A percentile compares a stretch with the other conserved stretches of the same genome.
phyloP scores from a whole-genome alignment of 257 asterid species.

The Mentha longifolia region DNA sequence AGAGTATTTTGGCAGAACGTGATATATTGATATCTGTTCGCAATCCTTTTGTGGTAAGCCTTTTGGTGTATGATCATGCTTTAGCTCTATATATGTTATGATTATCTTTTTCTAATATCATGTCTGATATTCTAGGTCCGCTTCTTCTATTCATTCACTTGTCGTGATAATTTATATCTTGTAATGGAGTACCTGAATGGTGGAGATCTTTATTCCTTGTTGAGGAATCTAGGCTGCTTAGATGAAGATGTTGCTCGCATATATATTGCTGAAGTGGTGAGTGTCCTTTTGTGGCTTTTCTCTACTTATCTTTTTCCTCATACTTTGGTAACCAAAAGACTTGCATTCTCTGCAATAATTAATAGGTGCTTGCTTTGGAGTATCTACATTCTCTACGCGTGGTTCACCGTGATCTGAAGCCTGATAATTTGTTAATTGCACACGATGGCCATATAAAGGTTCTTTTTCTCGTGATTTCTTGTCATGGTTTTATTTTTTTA shows the following conservation, averaged over 20 bases:
- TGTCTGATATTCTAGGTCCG: slow-evolving; percentile 66
- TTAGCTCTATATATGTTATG: slow-evolving; percentile 28
- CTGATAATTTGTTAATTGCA: slow-evolving; percentile 97
- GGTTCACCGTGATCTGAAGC: slow-evolving; percentile 99
- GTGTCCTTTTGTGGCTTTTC: slow-evolving; percentile 43
- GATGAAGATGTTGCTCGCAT: slow-evolving; percentile 98
- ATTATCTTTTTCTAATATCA: slow-evolving; percentile 37
- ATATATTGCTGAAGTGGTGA: slow-evolving; percentile 98
- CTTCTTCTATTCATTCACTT: slow-evolving; percentile 97
- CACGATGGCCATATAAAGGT: slow-evolving; percentile 99
- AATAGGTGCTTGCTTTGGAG: slow-evolving; percentile 99
- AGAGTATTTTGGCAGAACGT: slow-evolving; percentile 98
- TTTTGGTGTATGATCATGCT: slow-evolving; percentile 35
- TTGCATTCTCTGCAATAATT: slow-evolving; percentile 34
- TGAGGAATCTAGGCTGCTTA: slow-evolving; percentile 96
- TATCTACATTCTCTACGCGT: slow-evolving; percentile 90
- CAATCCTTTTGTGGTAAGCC: slow-evolving; percentile 99
- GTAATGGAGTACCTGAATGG: slow-evolving; percentile 99
- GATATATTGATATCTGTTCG: slow-evolving; percentile 97
- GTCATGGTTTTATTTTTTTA: slow-evolving; percentile 15
- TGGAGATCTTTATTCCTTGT: slow-evolving; percentile 94
- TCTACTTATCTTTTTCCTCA: slow-evolving; percentile 7
- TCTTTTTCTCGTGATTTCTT: slow-evolving; percentile 17
- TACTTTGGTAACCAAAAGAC: slow-evolving; percentile 26
- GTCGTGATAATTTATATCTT: slow-evolving; percentile 96